Percentiles rank a stretch among this genome's conserved stretches.
Conservation (phyloP, 2,329 filamentous ascomycete genomes). For the Claviceps sp. region DNA sequence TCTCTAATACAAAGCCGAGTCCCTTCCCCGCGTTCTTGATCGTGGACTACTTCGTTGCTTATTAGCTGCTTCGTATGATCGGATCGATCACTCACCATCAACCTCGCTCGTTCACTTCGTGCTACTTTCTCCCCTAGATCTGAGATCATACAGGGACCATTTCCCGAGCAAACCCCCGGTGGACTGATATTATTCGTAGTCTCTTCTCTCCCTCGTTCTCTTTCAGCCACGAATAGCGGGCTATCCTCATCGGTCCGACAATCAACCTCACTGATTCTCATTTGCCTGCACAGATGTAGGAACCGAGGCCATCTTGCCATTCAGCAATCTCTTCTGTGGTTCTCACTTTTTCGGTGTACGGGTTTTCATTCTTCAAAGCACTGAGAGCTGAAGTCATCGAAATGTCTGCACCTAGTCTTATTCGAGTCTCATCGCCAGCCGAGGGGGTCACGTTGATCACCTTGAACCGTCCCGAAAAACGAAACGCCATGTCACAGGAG, state of each 20-base stretch:
- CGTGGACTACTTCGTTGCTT: not conserved
- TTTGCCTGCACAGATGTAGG: not conserved
- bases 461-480: constrained; percentile 40
- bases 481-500: constrained; percentile 42
- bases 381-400: not conserved
- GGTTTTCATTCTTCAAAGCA: not conserved
- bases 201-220: not conserved
- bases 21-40: not conserved
- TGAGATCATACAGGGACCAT: not conserved
- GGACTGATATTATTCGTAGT: not conserved
- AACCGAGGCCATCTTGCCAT: too few species aligned
- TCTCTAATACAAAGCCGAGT: not conserved
- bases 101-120: not conserved
- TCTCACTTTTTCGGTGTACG: not conserved
- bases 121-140: too few species aligned
- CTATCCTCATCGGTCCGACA: not conserved
- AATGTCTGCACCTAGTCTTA: constrained; percentile 9
- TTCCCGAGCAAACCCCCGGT: not conserved
- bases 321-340: not conserved
- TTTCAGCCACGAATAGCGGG: not conserved
- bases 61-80: not conserved
- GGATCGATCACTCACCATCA: not conserved
- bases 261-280: not conserved
- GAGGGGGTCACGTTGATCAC: constrained; percentile 32
- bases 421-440: constrained; percentile 9